Base-by-base conservation (phyloP, 2,329 filamentous ascomycete genomes). In the Leptodontidium sp. region DNA sequence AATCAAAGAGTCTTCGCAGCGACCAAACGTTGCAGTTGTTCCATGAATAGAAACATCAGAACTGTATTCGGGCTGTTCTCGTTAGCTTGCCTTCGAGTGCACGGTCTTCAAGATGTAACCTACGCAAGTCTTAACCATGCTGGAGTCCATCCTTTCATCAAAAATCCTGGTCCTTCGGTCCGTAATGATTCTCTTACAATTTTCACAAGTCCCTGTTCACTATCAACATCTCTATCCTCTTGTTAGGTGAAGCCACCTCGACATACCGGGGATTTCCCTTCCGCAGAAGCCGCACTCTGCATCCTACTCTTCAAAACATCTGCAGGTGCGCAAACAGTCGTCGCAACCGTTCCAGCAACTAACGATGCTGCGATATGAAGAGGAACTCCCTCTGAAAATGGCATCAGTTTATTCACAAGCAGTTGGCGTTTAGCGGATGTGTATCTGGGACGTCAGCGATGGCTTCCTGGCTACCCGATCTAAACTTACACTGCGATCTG, bases 61-160 rank as follows among this genome's bases (percentile, higher is more conserved):
- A 84, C 78, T 0, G 82, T 83, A 57, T 83, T 81, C 0, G 82
- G 82, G 43, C 81, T 82, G 49, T 1, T 14, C 17, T 24, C 7
- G 70, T 77, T 58, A 75, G 70, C 2, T 12, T 26, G 14, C 11
- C 29, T 24, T 15, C 40, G 0, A 0, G 21, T 24, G n/a, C 21
- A 2, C 32, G 2, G 35, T 4, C 14, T 2, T 38, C 11, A 26
- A 29, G n/a, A 47, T 9, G 12, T 2, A 24, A 77, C 79, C 68
- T 66, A 82, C 81, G 82, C 82, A 1, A 84, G 71, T 69, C 82
- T 75, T 11, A 84, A 61, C 82, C 82, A 84, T 0, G 82, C 82
- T 0, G 82, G 82, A 9, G 80, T 82, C 82, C 82, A 84, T 1
- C 82, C 82, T 65, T 81, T 82, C 81, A 83, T 83, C 4, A 84